A percentile compares a stretch with the other conserved stretches of the same genome.
Conservation (phyloP, 2,329 filamentous ascomycete genomes). For the Lachnellula subtilissima region DNA sequence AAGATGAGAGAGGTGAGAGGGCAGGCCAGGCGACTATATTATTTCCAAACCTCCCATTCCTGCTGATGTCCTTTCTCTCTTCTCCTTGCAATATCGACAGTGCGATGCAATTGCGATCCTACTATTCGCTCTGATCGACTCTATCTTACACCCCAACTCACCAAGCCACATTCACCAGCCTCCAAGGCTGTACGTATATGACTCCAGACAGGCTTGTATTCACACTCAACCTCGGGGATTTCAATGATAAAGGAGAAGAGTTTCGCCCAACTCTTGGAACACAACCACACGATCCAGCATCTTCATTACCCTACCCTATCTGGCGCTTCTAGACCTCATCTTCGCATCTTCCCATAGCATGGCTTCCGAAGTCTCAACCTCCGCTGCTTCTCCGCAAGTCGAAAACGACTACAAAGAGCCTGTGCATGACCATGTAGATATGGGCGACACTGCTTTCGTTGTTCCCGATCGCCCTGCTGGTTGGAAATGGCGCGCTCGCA, state of each 20-base stretch:
- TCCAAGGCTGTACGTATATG: no score
- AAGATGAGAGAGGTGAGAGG: not conserved
- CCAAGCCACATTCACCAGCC: no score
- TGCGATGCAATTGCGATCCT: no score
- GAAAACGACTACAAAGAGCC: not conserved
- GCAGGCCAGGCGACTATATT: not conserved
- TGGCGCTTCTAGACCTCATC: not conserved
- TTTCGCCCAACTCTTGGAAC: no score
- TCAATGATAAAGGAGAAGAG: no score
- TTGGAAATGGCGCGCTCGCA: slow-evolving; percentile 65
- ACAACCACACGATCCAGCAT: no score
- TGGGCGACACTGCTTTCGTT: not conserved
- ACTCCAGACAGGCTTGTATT: no score
- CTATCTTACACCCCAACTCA: no score
- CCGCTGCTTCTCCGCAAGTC: not conserved
- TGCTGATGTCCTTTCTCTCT: not conserved
- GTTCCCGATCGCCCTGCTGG: slow-evolving; percentile 30
- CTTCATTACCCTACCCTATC: no score
- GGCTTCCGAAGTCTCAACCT: not conserved
- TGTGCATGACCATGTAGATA: not conserved
- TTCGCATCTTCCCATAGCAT: not conserved
- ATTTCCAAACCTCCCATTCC: not conserved
- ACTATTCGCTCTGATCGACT: no score
- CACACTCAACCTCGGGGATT: no score
- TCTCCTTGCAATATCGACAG: not conserved